Percentiles rank a stretch among this genome's conserved stretches.
These are phyloP conservation scores for Yamagishiella unicocca DNA, from an alignment of 139 green algal species.

Conservation along the genomic window DNA sequence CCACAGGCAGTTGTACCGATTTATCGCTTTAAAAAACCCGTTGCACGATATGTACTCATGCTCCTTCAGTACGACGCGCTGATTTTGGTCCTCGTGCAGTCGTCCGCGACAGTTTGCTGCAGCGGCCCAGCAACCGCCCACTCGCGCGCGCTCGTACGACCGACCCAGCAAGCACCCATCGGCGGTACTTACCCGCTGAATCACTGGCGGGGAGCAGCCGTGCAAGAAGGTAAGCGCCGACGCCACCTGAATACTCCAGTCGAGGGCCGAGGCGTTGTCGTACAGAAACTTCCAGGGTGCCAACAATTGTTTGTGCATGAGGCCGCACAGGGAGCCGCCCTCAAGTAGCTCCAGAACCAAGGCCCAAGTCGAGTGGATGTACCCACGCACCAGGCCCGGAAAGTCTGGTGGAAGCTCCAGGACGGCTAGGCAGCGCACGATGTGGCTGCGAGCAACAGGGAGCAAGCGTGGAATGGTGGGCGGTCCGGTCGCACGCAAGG, in stretches of 20 bases:
- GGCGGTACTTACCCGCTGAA: not conserved
- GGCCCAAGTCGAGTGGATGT: not conserved
- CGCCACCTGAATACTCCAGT: conserved; percentile 4
- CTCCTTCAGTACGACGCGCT: too few species aligned
- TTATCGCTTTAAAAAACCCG: too few species aligned
- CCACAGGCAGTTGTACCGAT: too few species aligned
- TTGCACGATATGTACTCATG: too few species aligned
- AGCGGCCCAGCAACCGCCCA: too few species aligned
- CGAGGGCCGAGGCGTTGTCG: conserved; percentile 4
- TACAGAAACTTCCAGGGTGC: conserved; percentile 29
- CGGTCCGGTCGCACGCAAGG: too few species aligned
- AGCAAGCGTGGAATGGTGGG: too few species aligned
- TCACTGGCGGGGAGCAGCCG: not conserved
- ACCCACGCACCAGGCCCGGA: conserved; percentile 5
- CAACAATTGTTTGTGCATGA: conserved; percentile 40
- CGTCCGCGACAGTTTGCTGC: too few species aligned
- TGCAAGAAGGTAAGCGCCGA: not conserved
- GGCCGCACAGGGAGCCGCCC: not conserved
- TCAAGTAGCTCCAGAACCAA: conserved; percentile 29
- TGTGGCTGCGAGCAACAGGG: conserved; percentile 14
- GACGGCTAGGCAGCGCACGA: conserved; percentile 9
- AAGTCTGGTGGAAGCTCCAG: conserved; percentile 36
- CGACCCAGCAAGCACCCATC: too few species aligned
- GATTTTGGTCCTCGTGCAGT: too few species aligned
- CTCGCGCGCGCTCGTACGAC: too few species aligned